Evolutionary conservation across 2,329 filamentous ascomycete species (phyloP), one percentile per base, ranked within the genome.

Genomic region (Fusarium sp.): DNA sequence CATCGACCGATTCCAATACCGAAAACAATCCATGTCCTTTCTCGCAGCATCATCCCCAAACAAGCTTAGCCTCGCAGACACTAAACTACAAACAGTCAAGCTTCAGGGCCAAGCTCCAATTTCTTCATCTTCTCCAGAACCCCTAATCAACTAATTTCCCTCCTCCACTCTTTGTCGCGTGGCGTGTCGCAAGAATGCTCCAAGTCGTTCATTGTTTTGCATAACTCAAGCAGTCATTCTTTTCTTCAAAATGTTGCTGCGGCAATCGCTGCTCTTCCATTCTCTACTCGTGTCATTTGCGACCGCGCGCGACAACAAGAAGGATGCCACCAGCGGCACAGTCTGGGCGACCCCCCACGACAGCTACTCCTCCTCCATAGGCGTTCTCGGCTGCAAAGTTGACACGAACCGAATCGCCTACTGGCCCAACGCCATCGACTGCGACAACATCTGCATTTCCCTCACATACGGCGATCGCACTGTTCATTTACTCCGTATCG

Each of bases 371-470:
- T 88, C 86, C 4, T 88, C 86, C 0, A 78, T 88, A 61, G 87
- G 87, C 40, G 87, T 89, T 1, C 80, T 86, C n/a, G 87, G 87
- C 32, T 90, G 87, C 83, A 87, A 88, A 74, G 70, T 90, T 75
- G 78, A 90, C 78, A 88, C 85, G 40, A 83, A 90, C 78, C 86
- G 87, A 62, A 81, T 89, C 58, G 87, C 87, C 25, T 90, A 90
- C 81, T 90, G 86, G 86, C 88, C 88, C 6, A 74, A 73, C n/a
- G 76, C 82, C 6, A 80, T 87, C 61, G 82, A 84, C 79, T 90
- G 87, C 81, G 79, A 81, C 77, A 84, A 85, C 73, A 80, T 89
- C 72, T 90, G 87, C 79, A 80, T 89, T 62, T 82, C 83, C 57
- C 79, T 90, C 57, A 81, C 78, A 46, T 82, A 85, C 77, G 76